Evolutionary conservation across 768 basidiomycete species (phyloP), one percentile per base, ranked within the genome.

Genomic region (Russula sp.): DNA sequence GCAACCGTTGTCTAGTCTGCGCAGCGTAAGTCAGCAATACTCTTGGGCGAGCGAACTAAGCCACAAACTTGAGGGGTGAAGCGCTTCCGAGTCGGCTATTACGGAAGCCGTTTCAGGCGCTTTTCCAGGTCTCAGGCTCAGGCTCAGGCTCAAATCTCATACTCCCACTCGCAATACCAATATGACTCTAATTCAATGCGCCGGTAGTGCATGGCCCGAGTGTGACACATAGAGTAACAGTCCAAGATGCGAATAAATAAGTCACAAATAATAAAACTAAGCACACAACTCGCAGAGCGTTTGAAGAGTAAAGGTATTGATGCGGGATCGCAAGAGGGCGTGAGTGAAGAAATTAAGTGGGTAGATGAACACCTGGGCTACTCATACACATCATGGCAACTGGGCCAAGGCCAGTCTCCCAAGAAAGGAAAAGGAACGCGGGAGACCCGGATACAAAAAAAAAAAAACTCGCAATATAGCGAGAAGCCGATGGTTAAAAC

Each of bases 311-410:
- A 56, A 56, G 55, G 60, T 65, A 59, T 54, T 42, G 54, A 20
- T 56, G 62, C 59, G 55, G 37, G n/a, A 16, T 65, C 55, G 62
- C 62, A 57, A 52, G 55, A 22, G n/a, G 50, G 37, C 35, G 31
- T 35, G 48, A 20, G 40, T 10, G 50, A 22, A 34, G 22, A 42
- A 52, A 53, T 32, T 6, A 40, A 59, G 40, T 20, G 54, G 10
- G 20, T 45, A 40, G 35, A 42, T 37, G 40, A 39, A 40, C 40
- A 53, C 48, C 45, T 48, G 16, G 14, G 16, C 4, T 55, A 51
- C 40, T 64, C 34, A 22, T 64, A 64, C 59, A 64, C 40, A 44
- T 55, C 52, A 32, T 5, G 20, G 22, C 39, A 59, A 63, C 13
- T n/a, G 18, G 14, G 57, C 57, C 14, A 35, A 20, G 20, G 59